Evolutionary conservation across 441 rosid genomes (phyloP).

Genomic region (Adansonia madagascariensis): DNA sequence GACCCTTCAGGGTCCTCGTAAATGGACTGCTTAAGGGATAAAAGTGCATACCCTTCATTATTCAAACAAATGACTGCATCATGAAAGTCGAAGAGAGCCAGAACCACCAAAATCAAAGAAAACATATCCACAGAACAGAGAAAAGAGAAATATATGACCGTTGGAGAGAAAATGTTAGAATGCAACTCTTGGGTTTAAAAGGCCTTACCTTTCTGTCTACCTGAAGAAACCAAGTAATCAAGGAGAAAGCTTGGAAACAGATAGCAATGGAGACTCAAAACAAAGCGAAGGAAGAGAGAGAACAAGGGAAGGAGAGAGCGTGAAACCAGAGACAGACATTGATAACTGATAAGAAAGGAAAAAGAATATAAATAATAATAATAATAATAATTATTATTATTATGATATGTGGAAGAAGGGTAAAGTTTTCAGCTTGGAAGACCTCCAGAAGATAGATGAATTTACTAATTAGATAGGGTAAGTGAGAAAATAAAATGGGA

Average conservation of each 20-base stretch:
- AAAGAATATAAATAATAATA: too few relatives aligned
- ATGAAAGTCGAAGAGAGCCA: conserved; percentile 45
- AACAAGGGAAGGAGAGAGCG: conserved; percentile 21
- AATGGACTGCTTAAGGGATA: conserved; percentile 73
- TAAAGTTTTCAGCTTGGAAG: conserved; percentile 33
- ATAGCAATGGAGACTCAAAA: conserved; percentile 3
- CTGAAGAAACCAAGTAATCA: conserved; percentile 32
- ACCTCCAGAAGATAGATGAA: conserved; percentile 41
- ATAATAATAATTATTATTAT: too few relatives aligned
- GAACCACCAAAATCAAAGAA: conserved; percentile 42
- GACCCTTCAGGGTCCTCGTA: conserved; percentile 80
- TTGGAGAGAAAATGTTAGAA: conserved; percentile 19
- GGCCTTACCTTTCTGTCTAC: conserved; percentile 45
- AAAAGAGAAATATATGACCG: conserved; percentile 31
- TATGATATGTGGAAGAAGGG: conserved; percentile 38
- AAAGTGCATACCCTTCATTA: conserved; percentile 71
- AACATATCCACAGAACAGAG: conserved; percentile 38
- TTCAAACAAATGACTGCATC: conserved; percentile 49
- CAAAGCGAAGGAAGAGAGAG: not conserved
- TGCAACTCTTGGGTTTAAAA: conserved; percentile 21
- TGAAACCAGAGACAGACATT: conserved; percentile 33
- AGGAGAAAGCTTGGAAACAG: conserved; percentile 32
- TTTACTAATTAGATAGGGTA: not conserved
- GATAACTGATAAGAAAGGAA: too few relatives aligned
- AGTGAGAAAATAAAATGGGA: not conserved